Base-by-base conservation (phyloP, 2,329 filamentous ascomycete species). In the Exophiala viscosa region DNA sequence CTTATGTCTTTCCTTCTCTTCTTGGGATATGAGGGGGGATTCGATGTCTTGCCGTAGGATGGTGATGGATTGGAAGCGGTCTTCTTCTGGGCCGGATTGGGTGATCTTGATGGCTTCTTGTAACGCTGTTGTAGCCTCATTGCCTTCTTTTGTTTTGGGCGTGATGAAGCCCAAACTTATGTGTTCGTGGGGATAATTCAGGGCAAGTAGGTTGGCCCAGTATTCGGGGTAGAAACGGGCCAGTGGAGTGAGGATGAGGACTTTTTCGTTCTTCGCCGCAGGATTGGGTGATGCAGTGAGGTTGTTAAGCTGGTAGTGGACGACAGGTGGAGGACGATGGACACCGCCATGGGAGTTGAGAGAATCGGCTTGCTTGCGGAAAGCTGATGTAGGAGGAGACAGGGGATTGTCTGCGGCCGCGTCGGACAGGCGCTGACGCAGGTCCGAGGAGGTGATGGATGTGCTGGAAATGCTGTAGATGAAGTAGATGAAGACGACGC, bases 11-110 rank as follows among this genome's bases (percentile, higher is more conserved):
- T 96, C 91, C 53, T 80, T 78, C 73, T 99, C 93, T 61, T 85
- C 83, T 71, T 97, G 93, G 7, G 88, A 91, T 4, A 73, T 61
- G 28, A 96, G 71, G 0, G 90, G 88, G 8, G 87, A 84, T 50
- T 96, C 91, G 60, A 95, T 95, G 73, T 99, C 93, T 71, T 99
- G 92, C 52, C 93, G 84, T 63, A 97, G 82, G 65, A 99, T 97
- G 58, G 91, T 92, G 66, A 99, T 86, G 68, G 87, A 90, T 63
- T 90, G 88, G 75, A 99, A 99, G 54, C 90, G 86, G 65, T 88
- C 80, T 68, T 85, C 85, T 62, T 90, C 84, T 0, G 86, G 81
- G 0, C 90, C 89, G 55, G 86, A 86, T 68, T 99, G 93, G 0
- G 90, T 95, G 70, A 87, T 87, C 47, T 86, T 78, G 60, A 99